These are phyloP conservation scores for Coelomomyces lativittatus DNA, from an alignment of 371 early-diverging fungal genomes.

Conservation along the genomic window DNA sequence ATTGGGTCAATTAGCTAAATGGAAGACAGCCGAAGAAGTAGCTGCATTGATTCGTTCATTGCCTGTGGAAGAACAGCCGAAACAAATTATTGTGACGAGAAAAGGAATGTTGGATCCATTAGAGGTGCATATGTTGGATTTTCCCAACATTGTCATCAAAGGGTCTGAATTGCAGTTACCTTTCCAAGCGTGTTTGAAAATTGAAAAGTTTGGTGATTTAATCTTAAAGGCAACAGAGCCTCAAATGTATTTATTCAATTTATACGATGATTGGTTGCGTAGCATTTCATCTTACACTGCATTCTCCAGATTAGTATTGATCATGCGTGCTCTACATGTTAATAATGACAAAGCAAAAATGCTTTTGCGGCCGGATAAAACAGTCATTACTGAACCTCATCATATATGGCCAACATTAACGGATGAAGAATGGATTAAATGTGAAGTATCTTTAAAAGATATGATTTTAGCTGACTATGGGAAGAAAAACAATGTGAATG, in stretches of 20 bases:
- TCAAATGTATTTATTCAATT: constrained; percentile 63
- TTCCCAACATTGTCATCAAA: constrained; percentile 95
- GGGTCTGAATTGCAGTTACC: constrained; percentile 89
- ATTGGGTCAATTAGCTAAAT: constrained; percentile 91
- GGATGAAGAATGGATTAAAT: constrained; percentile 95
- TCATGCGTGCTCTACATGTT: constrained; percentile 86
- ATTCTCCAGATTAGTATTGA: constrained; percentile 89
- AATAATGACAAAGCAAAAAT: constrained; percentile 89
- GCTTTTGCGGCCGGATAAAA: constrained; percentile 80
- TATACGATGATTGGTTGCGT: constrained; percentile 90
- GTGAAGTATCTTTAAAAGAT: constrained; percentile 90
- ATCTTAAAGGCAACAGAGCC: constrained; percentile 93
- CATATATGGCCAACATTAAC: constrained; percentile 91
- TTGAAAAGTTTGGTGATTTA: constrained; percentile 94
- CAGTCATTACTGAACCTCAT: constrained; percentile 78
- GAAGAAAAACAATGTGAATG: constrained; percentile 95
- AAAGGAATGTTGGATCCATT: constrained; percentile 98
- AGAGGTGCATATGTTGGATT: constrained; percentile 81
- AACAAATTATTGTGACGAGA: constrained; percentile 93
- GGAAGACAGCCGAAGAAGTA: constrained; percentile 98
- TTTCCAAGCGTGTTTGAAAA: constrained; percentile 89
- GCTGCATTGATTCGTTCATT: constrained; percentile 94
- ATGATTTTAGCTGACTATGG: constrained; percentile 94
- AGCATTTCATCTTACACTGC: constrained; percentile 89
- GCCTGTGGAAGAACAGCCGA: constrained; percentile 96